Percentiles rank a stretch among this genome's conserved stretches.
Evolutionary conservation across 1,139 yeast species (phyloP).

Genomic region (Hanseniaspora gamundiae): DNA sequence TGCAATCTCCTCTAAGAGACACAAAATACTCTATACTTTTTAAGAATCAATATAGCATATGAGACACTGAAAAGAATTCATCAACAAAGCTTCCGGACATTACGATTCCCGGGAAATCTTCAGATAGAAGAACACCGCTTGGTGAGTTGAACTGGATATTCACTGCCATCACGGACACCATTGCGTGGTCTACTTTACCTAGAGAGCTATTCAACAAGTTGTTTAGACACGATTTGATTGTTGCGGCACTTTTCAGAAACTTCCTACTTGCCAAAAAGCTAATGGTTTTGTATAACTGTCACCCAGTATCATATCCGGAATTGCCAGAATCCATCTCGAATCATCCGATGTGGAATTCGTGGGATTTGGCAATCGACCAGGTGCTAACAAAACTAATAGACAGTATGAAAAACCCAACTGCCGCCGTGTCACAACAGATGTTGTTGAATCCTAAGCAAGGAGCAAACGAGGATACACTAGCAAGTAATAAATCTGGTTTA

Average conservation of each 20-base stretch:
- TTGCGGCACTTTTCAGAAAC: conserved; percentile 89
- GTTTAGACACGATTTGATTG: conserved; percentile 92
- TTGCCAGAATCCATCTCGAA: conserved; percentile 68
- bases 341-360: conserved; percentile 96
- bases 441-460: conserved; percentile 10
- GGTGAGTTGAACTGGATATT: conserved; percentile 97
- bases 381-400: conserved; percentile 60
- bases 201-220: conserved; percentile 79
- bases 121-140: conserved; percentile 87
- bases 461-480: conserved; percentile 16
- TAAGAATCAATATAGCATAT: conserved; percentile 25
- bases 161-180: conserved; percentile 95
- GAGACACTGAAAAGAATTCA: conserved; percentile 14
- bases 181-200: conserved; percentile 91
- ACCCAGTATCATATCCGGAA: conserved; percentile 90
- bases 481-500: conserved; percentile 20
- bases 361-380: conserved; percentile 96
- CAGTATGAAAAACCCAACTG: conserved; percentile 23
- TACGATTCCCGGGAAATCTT: conserved; percentile 75
- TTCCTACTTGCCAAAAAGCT: conserved; percentile 83
- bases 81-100: conserved; percentile 35
- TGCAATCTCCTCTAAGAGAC: conserved; percentile 64
- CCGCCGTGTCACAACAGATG: conserved; percentile 14
- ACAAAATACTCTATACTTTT: conserved; percentile 45
- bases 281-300: conserved; percentile 89